Conservation (phyloP, 2,329 filamentous ascomycete genomes). For the Diaporthe citri region DNA sequence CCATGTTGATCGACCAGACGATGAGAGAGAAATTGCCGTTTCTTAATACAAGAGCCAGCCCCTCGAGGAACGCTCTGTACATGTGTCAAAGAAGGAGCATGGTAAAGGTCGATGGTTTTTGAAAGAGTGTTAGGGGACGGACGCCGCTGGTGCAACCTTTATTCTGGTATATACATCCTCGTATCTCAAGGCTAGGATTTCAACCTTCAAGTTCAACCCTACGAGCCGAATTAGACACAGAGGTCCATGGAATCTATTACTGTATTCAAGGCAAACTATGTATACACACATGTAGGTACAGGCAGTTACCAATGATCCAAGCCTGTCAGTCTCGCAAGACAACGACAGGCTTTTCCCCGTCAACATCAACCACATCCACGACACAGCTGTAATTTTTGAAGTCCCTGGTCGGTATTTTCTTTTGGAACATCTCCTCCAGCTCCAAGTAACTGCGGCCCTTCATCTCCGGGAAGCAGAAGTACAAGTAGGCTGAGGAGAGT, state of each 20-base stretch:
- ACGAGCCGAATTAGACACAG: background rate
- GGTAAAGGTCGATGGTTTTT: background rate
- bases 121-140: background rate
- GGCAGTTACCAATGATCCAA: background rate
- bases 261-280: no score
- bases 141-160: background rate
- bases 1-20: background rate
- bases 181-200: background rate
- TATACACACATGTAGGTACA: background rate
- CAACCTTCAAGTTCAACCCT: background rate
- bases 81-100: background rate
- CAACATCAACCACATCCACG: background rate
- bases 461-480: conserved; percentile 43
- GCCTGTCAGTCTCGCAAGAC: conserved; percentile 7
- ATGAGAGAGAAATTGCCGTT: background rate
- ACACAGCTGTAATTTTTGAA: conserved; percentile 3
- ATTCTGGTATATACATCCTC: no score
- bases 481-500: conserved; percentile 45
- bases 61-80: background rate
- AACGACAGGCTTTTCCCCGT: conserved; percentile 2
- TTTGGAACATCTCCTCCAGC: conserved; percentile 43
- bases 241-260: background rate
- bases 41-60: background rate
- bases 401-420: conserved; percentile 37
- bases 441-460: conserved; percentile 42